Percentiles rank a stretch among this genome's conserved stretches.
Conservation (phyloP, 1,284 basidiomycete genomes). For the Ganoderma lucidum region DNA sequence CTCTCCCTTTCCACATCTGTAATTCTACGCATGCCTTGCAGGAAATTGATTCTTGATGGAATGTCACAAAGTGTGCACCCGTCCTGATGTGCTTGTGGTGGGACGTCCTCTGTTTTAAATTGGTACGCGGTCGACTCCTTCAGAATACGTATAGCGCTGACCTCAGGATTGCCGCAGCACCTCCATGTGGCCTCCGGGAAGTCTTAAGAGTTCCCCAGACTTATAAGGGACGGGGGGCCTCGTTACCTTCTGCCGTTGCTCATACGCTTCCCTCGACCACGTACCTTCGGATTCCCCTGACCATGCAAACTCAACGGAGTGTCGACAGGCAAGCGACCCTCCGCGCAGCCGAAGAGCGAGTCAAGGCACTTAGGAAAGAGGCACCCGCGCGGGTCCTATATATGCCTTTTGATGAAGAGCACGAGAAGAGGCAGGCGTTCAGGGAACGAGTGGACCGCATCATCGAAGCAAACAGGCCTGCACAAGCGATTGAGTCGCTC, state of each 20-base stretch:
- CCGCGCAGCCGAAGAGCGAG: conserved; percentile 10
- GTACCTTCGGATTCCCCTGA: not conserved
- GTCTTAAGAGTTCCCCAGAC: not conserved
- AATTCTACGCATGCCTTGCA: conserved; percentile 9
- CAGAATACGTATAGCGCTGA: not conserved
- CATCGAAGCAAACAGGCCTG: conserved; percentile 8
- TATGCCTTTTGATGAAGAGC: conserved; percentile 22
- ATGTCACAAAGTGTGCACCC: not conserved
- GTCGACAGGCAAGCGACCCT: conserved; percentile 13
- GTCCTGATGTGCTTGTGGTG: not conserved
- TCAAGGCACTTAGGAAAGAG: conserved; percentile 10
- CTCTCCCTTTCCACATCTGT: conserved; percentile 8
- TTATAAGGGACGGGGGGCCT: not conserved
- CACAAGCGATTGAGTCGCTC: conserved; percentile 24
- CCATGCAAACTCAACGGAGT: not conserved
- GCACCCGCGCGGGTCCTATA: conserved; percentile 19
- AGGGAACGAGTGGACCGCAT: conserved; percentile 21
- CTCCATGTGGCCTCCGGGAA: not conserved
- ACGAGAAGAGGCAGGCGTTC: conserved; percentile 19
- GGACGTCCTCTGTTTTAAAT: not conserved
- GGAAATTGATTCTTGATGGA: not conserved
- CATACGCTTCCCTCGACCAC: not conserved
- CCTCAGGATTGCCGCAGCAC: conserved; percentile 1
- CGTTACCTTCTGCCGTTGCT: not conserved
- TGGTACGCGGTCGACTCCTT: not conserved